Conservation (phyloP, 2,329 filamentous ascomycete genomes). For the Golovinomyces cichoracearum region DNA sequence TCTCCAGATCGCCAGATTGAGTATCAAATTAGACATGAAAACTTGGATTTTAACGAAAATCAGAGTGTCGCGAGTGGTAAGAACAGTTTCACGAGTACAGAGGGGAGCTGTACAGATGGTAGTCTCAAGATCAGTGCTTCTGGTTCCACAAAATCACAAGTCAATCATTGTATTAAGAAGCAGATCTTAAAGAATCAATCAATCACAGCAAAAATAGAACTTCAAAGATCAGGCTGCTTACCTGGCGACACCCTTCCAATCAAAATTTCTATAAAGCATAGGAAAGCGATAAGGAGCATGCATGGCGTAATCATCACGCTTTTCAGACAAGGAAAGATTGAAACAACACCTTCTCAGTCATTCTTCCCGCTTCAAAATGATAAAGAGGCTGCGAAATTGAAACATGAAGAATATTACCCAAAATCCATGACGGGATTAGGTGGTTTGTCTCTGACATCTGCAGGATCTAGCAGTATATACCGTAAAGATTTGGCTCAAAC, state of each 20-base stretch:
- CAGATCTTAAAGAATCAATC: slow-evolving; percentile 40
- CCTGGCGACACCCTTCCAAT: slow-evolving; percentile 64
- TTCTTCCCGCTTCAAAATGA: slow-evolving; percentile 26
- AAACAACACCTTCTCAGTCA: slow-evolving; percentile 36
- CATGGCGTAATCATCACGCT: slow-evolving; percentile 82
- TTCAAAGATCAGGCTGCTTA: slow-evolving; percentile 58
- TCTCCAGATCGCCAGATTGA: slow-evolving; percentile 16
- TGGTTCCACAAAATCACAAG: slow-evolving; percentile 14
- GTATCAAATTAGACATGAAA: slow-evolving; percentile 17
- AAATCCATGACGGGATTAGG: slow-evolving; percentile 67
- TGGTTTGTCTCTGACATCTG: slow-evolving; percentile 63
- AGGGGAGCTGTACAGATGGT: slow-evolving; percentile 19
- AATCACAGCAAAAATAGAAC: slow-evolving; percentile 65
- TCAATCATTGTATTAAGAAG: slow-evolving; percentile 25
- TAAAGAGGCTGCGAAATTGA: slow-evolving; percentile 38
- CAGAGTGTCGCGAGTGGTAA: slow-evolving; percentile 48
- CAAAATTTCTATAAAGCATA: slow-evolving; percentile 61
- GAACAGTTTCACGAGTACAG: slow-evolving; percentile 17
- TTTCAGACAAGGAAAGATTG: slow-evolving; percentile 73
- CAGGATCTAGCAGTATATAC: slow-evolving; percentile 73
- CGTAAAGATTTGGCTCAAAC: slow-evolving; percentile 82
- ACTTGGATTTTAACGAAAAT: slow-evolving; percentile 25
- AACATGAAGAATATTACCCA: slow-evolving; percentile 56
- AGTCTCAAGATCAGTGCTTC: slow-evolving; percentile 4
- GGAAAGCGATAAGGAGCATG: slow-evolving; percentile 68